Evolutionary conservation across 257 asterid species (phyloP), one percentile per base, ranked within the genome.

Genomic region (Ligustrum vulgare): DNA sequence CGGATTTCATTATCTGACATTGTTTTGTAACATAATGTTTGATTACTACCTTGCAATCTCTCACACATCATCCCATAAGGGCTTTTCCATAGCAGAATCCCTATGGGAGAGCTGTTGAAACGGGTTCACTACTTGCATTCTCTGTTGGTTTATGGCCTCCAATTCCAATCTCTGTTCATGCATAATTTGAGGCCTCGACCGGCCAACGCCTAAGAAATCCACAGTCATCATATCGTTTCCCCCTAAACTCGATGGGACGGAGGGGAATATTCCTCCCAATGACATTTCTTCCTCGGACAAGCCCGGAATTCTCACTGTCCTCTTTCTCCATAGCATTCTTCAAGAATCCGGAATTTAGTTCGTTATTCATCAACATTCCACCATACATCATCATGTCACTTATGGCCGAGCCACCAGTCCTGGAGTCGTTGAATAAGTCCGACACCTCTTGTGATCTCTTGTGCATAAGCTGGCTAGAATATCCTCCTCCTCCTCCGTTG

Each of bases 131-230:
- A 73, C 76, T 25, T 85, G 91, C 91, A 89, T 85, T 22, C 87
- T 79, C 71, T 81, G 87, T 45, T 81, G 88, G 68, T 81, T 77
- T 76, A 84, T 75, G 2, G 77, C 82, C 72, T 83, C 88, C 84
- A 87, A 18, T 56, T 86, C 89, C 80, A 82, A 4, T 35, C 88
- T 78, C 73, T 77, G 89, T 35, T 77, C 89, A 22, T 83, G 92
- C 56, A 83, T 7, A 75, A 75, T 81, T 63, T 66, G 86, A 2
- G 88, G 75, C 77, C 91, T 76, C 3, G 96, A 80, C 73, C 93
- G 93, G 39, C 97, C 97, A 0, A 90, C 84, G 25, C 97, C 98
- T 82, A 93, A 72, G 90, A 93, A 91, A 84, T 93, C 98, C 1
- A 93, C 96, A 11, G 98, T 91, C 83, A 85, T 81, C 81, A 91